Evolutionary conservation across 2,329 filamentous ascomycete genomes (phyloP).

Genomic region (Ascochyta koolunga): DNA sequence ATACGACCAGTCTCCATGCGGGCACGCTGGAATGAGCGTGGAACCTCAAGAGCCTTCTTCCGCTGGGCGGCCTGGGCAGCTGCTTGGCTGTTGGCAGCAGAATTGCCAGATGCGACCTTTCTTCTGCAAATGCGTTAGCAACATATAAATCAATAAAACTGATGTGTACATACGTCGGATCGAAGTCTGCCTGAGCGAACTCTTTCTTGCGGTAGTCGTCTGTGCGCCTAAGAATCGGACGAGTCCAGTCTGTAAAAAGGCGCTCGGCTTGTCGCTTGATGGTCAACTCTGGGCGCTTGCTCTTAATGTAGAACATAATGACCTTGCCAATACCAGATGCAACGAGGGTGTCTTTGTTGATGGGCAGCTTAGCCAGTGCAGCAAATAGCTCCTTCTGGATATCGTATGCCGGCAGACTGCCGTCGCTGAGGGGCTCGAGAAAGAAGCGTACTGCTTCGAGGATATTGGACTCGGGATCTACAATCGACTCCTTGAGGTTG

Average conservation of each 20-base stretch:
- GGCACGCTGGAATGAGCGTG: conserved; percentile 62
- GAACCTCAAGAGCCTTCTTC: conserved; percentile 59
- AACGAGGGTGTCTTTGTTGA: conserved; percentile 87
- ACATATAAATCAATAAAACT: background rate
- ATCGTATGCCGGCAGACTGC: conserved; percentile 92
- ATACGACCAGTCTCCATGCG: conserved; percentile 64
- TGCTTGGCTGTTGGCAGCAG: conserved; percentile 43
- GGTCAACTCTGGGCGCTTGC: conserved; percentile 81
- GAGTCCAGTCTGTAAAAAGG: conserved; percentile 92
- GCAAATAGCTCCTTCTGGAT: conserved; percentile 95
- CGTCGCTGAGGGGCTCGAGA: conserved; percentile 92
- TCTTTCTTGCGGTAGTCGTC: conserved; percentile 95
- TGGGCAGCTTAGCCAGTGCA: conserved; percentile 78
- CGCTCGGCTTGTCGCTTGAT: conserved; percentile 96
- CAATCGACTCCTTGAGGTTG: conserved; percentile 79
- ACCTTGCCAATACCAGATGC: conserved; percentile 96
- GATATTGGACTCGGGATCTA: conserved; percentile 95
- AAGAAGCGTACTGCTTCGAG: conserved; percentile 96
- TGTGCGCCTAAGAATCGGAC: conserved; percentile 89
- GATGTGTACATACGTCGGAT: conserved; percentile 56
- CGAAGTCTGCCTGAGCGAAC: conserved; percentile 63
- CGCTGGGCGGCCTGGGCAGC: conserved; percentile 40
- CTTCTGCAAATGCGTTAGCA: conserved; percentile 33
- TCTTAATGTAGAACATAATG: conserved; percentile 95
- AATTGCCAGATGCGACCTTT: conserved; percentile 30